Base-by-base conservation (phyloP, 2,329 filamentous ascomycete genomes). In the Ambrosiella cleistominuta region DNA sequence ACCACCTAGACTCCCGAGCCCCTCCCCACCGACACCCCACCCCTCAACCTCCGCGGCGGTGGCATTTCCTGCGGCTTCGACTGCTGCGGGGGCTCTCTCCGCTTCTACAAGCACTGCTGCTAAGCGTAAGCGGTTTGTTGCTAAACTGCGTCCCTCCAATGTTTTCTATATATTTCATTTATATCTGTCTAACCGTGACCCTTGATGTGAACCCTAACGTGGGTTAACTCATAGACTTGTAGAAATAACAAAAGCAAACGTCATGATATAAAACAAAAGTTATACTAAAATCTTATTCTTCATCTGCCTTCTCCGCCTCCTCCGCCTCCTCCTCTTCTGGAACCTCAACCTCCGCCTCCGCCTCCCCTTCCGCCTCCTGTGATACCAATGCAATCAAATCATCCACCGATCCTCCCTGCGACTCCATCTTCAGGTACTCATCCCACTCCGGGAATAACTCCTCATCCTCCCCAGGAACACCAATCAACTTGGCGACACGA, bases 361-460 rank as follows among this genome's bases (percentile, higher is more conserved):
- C 51, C 65, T 61, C 49, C 61, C 63, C 51, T 45, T 60, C 62
- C 53, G 54, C 54, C 65, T 63, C 58, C 65, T 64, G 59, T 64
- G 85, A 85, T 64, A 89, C 83, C 38, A 65, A n/a, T 60, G 51
- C 51, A 49, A 63, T 13, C 65, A 65, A 27, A 65, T 60, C 47
- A 62, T 64, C 51, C 64, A 39, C 56, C 64, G 63, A 60, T 64
- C 65, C 61, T 64, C 86, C 85, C 64, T 89, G 83, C 60, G 77
- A 79, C 73, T 97, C 93, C 62, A 95, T 68, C 66, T 79, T 77
- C 64, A 97, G 68, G 75, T 88, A 96, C 70, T 93, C 85, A 3
- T 95, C 86, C 93, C 93, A 98, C 66, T 96, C 88, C 0, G 91
- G 91, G 72, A 98, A 98, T 64, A 98, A 77, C 2, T 95, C 90